Evolutionary conservation across 2,329 filamentous ascomycete species (phyloP).

Genomic region (Hirsutella rhossiliensis): DNA sequence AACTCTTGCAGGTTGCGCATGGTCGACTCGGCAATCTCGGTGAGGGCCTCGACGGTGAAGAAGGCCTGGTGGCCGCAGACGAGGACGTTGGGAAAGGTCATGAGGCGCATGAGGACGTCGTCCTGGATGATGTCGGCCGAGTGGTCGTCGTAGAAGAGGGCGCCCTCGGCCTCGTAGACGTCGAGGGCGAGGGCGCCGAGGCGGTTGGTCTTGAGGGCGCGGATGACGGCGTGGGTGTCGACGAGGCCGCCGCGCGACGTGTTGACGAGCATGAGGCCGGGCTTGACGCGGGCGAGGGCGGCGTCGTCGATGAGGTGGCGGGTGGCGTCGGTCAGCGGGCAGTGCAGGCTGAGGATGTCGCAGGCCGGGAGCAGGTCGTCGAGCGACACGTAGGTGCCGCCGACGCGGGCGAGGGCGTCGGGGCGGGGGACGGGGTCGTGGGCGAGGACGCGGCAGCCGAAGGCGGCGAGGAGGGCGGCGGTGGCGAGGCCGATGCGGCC

Average conservation of each 20-base stretch:
- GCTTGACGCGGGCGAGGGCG: slow-evolving; percentile 43
- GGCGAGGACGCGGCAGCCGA: slow-evolving; percentile 50
- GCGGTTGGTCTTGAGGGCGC: slow-evolving; percentile 45
- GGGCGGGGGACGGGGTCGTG: slow-evolving; percentile 43
- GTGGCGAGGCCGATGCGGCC: slow-evolving; percentile 53
- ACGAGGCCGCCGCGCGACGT: slow-evolving; percentile 56
- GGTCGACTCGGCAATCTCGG: slow-evolving; percentile 50
- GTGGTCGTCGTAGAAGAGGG: slow-evolving; percentile 54
- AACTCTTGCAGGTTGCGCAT: slow-evolving; percentile 43
- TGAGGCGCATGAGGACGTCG: slow-evolving; percentile 51
- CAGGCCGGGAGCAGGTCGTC: slow-evolving; percentile 39
- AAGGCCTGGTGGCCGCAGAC: slow-evolving; percentile 59
- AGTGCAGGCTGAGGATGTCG: slow-evolving; percentile 55
- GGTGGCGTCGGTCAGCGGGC: slow-evolving; percentile 49
- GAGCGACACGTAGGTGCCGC: slow-evolving; percentile 37
- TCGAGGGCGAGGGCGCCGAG: slow-evolving; percentile 53
- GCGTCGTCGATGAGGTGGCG: slow-evolving; percentile 46
- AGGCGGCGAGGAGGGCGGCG: slow-evolving; percentile 50
- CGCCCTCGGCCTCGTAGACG: slow-evolving; percentile 55
- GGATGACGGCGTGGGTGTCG: slow-evolving; percentile 46
- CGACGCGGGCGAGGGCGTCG: slow-evolving; percentile 34
- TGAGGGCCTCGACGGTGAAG: slow-evolving; percentile 53
- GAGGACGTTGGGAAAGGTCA: slow-evolving; percentile 57
- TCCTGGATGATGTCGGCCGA: slow-evolving; percentile 54
- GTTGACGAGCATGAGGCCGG: slow-evolving; percentile 50